These are phyloP conservation scores for Solanum arcanum DNA, from an alignment of 257 asterid genomes.

Conservation along the genomic window DNA sequence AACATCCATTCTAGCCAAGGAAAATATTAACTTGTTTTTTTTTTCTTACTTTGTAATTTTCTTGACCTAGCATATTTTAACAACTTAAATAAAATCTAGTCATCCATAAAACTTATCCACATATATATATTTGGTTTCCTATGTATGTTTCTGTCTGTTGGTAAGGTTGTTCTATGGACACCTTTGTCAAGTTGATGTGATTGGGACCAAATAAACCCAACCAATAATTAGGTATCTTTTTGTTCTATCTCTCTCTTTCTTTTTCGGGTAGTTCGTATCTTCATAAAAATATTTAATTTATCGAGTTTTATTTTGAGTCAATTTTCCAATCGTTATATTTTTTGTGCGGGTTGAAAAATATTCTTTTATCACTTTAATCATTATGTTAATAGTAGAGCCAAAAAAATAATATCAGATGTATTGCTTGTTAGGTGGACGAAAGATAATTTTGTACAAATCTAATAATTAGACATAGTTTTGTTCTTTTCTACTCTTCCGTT, in stretches of 20 bases:
- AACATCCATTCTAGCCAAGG: neutral
- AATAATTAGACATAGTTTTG: too few species aligned
- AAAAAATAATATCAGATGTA: too few species aligned
- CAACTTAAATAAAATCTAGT: neutral
- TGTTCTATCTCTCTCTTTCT: neutral
- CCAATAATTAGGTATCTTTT: neutral
- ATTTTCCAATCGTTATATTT: accelerated
- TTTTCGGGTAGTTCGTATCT: neutral
- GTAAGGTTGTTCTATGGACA: neutral
- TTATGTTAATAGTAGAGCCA: neutral
- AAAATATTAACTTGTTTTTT: neutral
- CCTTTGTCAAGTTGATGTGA: neutral
- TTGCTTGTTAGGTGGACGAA: too few species aligned
- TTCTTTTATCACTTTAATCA: neutral
- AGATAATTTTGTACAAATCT: too few species aligned
- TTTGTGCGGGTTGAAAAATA: neutral
- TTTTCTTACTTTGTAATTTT: neutral
- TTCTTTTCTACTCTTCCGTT: too few species aligned
- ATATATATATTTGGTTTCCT: neutral
- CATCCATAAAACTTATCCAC: neutral
- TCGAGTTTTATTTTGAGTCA: accelerated
- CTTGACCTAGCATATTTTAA: neutral
- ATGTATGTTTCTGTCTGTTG: neutral
- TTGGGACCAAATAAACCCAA: neutral
- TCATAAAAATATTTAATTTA: neutral